A percentile compares a stretch with the other conserved stretches of the same genome.
phyloP scores from a whole-genome alignment of 176 grass and related monocot genomes.

The Musa acuminata region DNA sequence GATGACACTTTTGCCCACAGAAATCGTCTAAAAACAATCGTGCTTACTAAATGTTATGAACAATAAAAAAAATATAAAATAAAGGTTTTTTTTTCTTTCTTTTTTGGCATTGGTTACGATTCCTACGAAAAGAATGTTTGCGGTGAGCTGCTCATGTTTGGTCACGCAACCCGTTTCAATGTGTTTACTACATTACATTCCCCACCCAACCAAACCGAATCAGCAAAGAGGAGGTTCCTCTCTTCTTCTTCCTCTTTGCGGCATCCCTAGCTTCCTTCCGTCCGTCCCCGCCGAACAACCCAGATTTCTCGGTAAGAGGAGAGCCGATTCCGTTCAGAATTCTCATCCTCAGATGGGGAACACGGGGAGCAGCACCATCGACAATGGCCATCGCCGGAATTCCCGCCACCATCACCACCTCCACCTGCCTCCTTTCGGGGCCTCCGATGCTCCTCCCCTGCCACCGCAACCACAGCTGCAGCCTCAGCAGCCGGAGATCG shows the following conservation, averaged over 20 bases:
- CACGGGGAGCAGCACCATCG: neutral
- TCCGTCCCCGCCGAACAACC: neutral
- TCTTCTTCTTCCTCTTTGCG: neutral
- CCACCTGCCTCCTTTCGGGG: neutral
- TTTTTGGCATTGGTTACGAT: no score
- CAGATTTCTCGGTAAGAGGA: neutral
- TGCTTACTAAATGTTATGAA: no score
- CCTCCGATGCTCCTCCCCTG: neutral
- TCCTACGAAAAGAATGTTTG: no score
- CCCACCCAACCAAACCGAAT: neutral
- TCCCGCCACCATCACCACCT: neutral
- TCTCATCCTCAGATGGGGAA: neutral
- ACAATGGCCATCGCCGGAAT: no score
- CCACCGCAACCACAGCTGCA: neutral
- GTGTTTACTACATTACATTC: neutral
- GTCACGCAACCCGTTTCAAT: neutral
- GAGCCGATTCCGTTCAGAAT: neutral
- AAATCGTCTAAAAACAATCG: no score
- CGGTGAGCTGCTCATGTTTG: no score
- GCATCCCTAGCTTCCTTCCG: neutral
- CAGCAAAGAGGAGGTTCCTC: neutral
- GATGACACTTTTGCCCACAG: no score
- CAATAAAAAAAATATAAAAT: no score
- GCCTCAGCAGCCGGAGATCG: neutral
- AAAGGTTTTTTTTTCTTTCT: no score